Conservation (phyloP, 495 filamentous ascomycete species). For the Xylaria flabelliformis region DNA sequence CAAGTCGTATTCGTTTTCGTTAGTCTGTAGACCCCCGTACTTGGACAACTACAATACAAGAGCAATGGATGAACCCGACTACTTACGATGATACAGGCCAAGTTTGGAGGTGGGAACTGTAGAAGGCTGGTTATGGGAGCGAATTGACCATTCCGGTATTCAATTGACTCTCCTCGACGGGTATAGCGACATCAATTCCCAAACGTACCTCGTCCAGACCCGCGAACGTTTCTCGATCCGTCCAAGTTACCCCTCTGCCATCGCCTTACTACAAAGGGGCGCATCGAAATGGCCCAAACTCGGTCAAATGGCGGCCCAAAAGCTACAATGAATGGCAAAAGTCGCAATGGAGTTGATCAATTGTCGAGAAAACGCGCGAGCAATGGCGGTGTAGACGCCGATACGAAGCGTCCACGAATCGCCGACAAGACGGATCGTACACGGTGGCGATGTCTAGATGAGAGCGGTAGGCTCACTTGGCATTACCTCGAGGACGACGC, state of each 20-base stretch:
- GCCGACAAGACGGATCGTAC: conserved; percentile 71
- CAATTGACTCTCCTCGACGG: not conserved
- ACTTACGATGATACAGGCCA: not conserved
- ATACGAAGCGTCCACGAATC: conserved; percentile 46
- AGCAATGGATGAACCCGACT: not conserved
- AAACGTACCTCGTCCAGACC: not conserved
- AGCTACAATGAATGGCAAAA: conserved; percentile 19
- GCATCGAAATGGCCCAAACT: conserved; percentile 34
- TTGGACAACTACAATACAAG: not conserved
- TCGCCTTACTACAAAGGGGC: not conserved
- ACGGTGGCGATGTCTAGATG: conserved; percentile 84
- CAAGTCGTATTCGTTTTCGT: conserved; percentile 31
- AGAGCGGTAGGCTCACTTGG: conserved; percentile 89
- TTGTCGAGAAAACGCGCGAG: conserved; percentile 42
- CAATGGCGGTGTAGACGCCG: conserved; percentile 32
- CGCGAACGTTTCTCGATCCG: not conserved
- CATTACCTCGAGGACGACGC: conserved; percentile 85
- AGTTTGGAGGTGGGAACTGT: not conserved
- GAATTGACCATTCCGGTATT: not conserved
- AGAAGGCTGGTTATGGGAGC: not conserved
- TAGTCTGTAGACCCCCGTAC: not conserved
- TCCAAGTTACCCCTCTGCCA: not conserved
- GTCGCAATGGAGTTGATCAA: not conserved
- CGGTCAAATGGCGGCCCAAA: conserved; percentile 20
- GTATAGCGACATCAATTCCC: not conserved